These are phyloP conservation scores for Aureobasidium lini DNA, from an alignment of 2,329 filamentous ascomycete genomes.

Conservation along the genomic window DNA sequence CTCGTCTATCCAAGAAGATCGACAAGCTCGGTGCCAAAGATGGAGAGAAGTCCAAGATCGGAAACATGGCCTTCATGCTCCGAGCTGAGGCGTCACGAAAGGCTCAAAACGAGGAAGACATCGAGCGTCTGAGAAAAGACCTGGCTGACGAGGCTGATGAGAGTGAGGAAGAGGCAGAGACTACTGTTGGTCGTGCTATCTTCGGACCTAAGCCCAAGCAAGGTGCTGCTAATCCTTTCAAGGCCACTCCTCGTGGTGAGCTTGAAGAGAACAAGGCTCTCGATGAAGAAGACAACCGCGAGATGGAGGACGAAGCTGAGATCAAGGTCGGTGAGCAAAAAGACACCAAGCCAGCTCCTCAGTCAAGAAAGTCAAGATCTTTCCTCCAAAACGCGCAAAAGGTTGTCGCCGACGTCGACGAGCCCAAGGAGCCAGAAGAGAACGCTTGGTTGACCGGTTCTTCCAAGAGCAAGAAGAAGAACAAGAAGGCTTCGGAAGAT, in stretches of 20 bases:
- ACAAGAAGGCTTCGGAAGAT: slow-evolving; percentile 10
- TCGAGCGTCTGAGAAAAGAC: slow-evolving; percentile 54
- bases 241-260: slow-evolving; percentile 38
- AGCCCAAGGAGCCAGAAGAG: slow-evolving; percentile 1
- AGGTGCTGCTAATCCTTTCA: slow-evolving; percentile 23
- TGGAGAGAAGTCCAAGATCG: slow-evolving; percentile 51
- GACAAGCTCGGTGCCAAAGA: slow-evolving; percentile 32
- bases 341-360: slow-evolving; percentile 16
- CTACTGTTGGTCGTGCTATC: slow-evolving; percentile 60
- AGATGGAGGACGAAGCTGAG: slow-evolving; percentile 25
- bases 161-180: slow-evolving; percentile 46
- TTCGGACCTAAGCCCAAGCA: slow-evolving; percentile 50
- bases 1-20: slow-evolving; percentile 30
- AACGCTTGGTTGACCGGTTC: slow-evolving; percentile 21
- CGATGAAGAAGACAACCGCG: slow-evolving; percentile 31
- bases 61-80: slow-evolving; percentile 90
- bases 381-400: slow-evolving; percentile 17
- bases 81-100: slow-evolving; percentile 73
- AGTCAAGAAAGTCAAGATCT: slow-evolving; percentile 17
- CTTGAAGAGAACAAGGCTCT: slow-evolving; percentile 54
- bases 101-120: slow-evolving; percentile 70
- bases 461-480: slow-evolving; percentile 18
- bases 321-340: slow-evolving; percentile 28
- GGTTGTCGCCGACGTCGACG: slow-evolving; percentile 6
- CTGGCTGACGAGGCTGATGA: slow-evolving; percentile 55